Evolutionary conservation across 2,329 filamentous ascomycete species (phyloP).

Genomic region (Penicillium sp.): DNA sequence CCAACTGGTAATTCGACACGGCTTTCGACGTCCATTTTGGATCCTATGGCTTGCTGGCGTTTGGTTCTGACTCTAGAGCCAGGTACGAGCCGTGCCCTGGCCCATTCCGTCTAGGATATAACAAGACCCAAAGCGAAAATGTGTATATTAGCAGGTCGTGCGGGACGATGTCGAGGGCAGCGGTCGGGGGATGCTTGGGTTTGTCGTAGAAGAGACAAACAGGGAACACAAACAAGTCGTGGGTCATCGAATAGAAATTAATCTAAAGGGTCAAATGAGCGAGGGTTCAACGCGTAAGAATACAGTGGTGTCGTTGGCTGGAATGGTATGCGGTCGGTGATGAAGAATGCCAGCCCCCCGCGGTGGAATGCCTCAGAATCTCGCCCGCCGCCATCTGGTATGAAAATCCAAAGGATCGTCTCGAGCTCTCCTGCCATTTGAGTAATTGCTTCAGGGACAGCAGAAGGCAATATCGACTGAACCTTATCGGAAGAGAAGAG

Average conservation of each 20-base stretch:
- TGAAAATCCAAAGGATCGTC: slow-evolving; percentile 11
- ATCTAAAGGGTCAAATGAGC: slow-evolving; percentile 2
- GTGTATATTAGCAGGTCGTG: background rate
- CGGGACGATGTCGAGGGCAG: slow-evolving; percentile 10
- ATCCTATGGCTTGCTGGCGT: slow-evolving; percentile 1
- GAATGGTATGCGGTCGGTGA: slow-evolving; percentile 23
- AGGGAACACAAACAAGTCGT: slow-evolving; percentile 3
- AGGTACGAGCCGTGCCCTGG: slow-evolving; percentile 17
- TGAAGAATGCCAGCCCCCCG: slow-evolving; percentile 30
- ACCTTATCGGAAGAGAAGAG: slow-evolving; percentile 12
- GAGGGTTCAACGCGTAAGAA: slow-evolving; percentile 26
- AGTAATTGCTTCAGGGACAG: slow-evolving; percentile 1
- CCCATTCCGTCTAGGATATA: slow-evolving; percentile 24
- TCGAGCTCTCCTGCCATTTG: background rate
- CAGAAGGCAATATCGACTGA: background rate
- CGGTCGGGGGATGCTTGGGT: background rate
- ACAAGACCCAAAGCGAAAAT: background rate
- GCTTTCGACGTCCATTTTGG: slow-evolving; percentile 33
- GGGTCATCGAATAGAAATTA: slow-evolving; percentile 14
- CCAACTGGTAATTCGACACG: slow-evolving; percentile 34
- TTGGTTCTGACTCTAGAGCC: slow-evolving; percentile 24
- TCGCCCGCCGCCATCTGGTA: slow-evolving; percentile 26
- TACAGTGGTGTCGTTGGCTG: slow-evolving; percentile 22
- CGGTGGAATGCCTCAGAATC: slow-evolving; percentile 25
- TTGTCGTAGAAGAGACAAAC: slow-evolving; percentile 12